Conservation (phyloP, 2,329 filamentous ascomycete species). For the Coniochaeta ligniaria region DNA sequence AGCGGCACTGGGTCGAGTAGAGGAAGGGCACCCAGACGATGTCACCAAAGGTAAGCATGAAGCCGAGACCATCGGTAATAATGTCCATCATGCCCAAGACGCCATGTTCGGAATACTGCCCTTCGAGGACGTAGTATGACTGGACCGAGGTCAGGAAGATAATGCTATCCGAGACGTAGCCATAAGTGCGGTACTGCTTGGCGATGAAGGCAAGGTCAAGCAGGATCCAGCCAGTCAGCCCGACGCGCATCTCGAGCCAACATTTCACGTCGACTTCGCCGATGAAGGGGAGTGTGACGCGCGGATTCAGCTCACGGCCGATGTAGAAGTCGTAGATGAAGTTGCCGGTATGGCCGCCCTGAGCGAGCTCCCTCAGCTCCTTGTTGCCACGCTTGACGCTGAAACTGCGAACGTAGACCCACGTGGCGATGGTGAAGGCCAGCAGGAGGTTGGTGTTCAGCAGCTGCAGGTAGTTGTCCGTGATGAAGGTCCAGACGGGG, state of each 20-base stretch:
- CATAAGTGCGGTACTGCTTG: conserved; percentile 80
- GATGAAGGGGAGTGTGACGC: conserved; percentile 68
- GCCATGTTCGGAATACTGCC: conserved; percentile 78
- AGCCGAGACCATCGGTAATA: conserved; percentile 86
- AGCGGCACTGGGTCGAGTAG: conserved; percentile 78
- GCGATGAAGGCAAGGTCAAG: conserved; percentile 79
- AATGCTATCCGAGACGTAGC: conserved; percentile 80
- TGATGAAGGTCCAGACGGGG: conserved; percentile 84
- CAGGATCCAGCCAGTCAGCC: conserved; percentile 82
- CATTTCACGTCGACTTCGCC: conserved; percentile 86
- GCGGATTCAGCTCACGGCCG: conserved; percentile 89
- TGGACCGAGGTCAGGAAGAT: conserved; percentile 72
- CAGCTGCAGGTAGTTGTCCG: conserved; percentile 83
- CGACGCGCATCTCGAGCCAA: conserved; percentile 86
- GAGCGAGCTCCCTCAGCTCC: conserved; percentile 68
- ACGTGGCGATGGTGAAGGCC: conserved; percentile 64
- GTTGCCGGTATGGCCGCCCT: conserved; percentile 77
- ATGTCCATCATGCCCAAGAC: conserved; percentile 94
- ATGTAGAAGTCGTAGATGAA: conserved; percentile 95
- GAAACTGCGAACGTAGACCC: conserved; percentile 78
- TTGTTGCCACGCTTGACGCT: conserved; percentile 68
- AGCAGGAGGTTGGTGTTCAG: conserved; percentile 78
- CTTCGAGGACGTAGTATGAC: conserved; percentile 75
- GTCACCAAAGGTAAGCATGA: conserved; percentile 92
- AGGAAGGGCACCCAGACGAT: conserved; percentile 88